Evolutionary conservation across 179 eudicot genomes (phyloP).

Genomic region (Carnegiea gigantea): DNA sequence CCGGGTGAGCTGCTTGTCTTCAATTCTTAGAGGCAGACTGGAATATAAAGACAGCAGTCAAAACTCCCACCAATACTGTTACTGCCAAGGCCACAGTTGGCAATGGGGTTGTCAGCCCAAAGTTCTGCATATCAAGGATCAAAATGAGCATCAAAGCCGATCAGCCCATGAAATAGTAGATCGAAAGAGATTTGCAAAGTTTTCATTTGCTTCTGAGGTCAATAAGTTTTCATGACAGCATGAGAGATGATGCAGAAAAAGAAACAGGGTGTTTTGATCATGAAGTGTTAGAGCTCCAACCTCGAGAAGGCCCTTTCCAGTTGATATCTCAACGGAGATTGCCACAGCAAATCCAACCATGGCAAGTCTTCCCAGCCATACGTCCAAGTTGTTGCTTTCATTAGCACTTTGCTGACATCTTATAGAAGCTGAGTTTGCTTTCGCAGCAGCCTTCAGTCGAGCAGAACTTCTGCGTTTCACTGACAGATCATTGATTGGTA

Average conservation of each 20-base stretch:
- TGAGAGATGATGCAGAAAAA: neutral
- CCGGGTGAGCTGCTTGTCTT: slow-evolving; percentile 23
- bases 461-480: slow-evolving; percentile 42
- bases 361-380: slow-evolving; percentile 88
- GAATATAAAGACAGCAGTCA: slow-evolving; percentile 87
- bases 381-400: slow-evolving; percentile 59
- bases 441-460: slow-evolving; percentile 34
- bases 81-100: slow-evolving; percentile 92
- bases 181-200: neutral
- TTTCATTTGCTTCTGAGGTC: too few relatives aligned
- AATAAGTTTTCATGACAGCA: neutral
- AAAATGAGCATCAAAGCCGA: slow-evolving; percentile 15
- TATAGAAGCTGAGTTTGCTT: slow-evolving; percentile 44
- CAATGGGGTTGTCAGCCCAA: slow-evolving; percentile 78
- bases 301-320: slow-evolving; percentile 98
- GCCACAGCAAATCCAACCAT: slow-evolving; percentile 90
- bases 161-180: neutral
- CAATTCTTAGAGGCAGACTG: slow-evolving; percentile 76
- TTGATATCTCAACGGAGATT: slow-evolving; percentile 68
- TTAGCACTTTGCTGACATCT: slow-evolving; percentile 74
- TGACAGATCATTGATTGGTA: slow-evolving; percentile 21
- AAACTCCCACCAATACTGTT: slow-evolving; percentile 74
- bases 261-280: neutral
- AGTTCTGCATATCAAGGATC: slow-evolving; percentile 59
- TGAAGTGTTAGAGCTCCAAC: slow-evolving; percentile 29